phyloP scores from a whole-genome alignment of 2,329 filamentous ascomycete species.

The Beauveria medogensis region DNA sequence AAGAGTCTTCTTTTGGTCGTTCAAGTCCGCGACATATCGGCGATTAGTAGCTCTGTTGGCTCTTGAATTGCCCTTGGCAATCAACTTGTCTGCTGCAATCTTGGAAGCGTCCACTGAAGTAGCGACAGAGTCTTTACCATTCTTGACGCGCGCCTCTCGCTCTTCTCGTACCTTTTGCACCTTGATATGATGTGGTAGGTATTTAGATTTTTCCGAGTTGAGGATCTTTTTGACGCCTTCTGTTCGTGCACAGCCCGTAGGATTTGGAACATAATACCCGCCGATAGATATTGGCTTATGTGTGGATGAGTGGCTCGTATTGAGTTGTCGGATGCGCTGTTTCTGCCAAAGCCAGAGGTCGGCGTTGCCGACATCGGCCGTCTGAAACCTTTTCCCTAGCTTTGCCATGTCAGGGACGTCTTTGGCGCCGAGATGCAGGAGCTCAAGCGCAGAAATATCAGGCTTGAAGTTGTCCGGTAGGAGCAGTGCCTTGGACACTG shows the following conservation, averaged over 20 bases:
- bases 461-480: conserved; percentile 38
- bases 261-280: conserved; percentile 75
- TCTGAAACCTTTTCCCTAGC: conserved; percentile 39
- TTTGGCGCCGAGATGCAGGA: conserved; percentile 32
- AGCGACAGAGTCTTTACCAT: conserved; percentile 54
- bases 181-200: conserved; percentile 94
- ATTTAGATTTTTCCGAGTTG: conserved; percentile 96
- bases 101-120: conserved; percentile 63
- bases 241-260: conserved; percentile 78
- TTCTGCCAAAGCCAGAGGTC: conserved; percentile 51
- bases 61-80: conserved; percentile 82
- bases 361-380: conserved; percentile 38
- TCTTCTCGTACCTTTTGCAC: conserved; percentile 87
- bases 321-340: conserved; percentile 48
- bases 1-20: conserved; percentile 83
- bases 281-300: conserved; percentile 38
- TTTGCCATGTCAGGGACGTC: conserved; percentile 43
- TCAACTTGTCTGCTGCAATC: conserved; percentile 68
- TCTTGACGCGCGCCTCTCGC: conserved; percentile 70
- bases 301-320: conserved; percentile 26
- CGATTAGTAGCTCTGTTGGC: conserved; percentile 94
- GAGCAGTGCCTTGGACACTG: conserved; percentile 35
- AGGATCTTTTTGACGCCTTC: conserved; percentile 93
- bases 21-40: conserved; percentile 87
- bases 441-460: conserved; percentile 37